Percentiles rank a stretch among this genome's conserved stretches.
These are phyloP conservation scores for Schizophyllum commune DNA, from an alignment of 1,284 basidiomycete genomes.

Conservation along the genomic window DNA sequence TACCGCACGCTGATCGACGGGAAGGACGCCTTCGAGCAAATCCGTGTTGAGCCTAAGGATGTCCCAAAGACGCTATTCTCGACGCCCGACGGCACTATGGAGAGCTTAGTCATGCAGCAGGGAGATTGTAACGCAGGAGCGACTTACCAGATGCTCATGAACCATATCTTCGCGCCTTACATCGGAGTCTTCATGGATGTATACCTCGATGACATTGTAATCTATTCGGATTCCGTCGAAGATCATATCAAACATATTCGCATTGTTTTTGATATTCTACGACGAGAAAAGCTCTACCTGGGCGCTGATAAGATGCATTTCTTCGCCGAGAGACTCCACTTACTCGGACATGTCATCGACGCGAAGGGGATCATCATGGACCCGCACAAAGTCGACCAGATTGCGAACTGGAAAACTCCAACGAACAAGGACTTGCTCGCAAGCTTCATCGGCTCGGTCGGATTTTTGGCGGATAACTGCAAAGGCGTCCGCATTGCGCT, in stretches of 20 bases:
- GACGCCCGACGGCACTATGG: slow-evolving; percentile 1
- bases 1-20: not conserved
- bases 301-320: slow-evolving; percentile 4
- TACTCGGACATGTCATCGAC: slow-evolving; percentile 3
- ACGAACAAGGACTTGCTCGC: slow-evolving; percentile 4
- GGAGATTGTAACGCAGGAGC: slow-evolving; percentile 9
- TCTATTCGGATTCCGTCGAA: slow-evolving; percentile 1
- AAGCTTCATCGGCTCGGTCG: slow-evolving; percentile 7
- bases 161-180: slow-evolving; percentile 5
- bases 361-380: slow-evolving; percentile 6
- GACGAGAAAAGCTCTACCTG: slow-evolving; percentile 6
- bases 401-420: slow-evolving; percentile 1
- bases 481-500: slow-evolving; percentile 2
- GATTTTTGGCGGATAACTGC: slow-evolving; percentile 5
- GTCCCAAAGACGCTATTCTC: not conserved
- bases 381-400: slow-evolving; percentile 4
- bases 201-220: slow-evolving; percentile 4
- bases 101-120: slow-evolving; percentile 2
- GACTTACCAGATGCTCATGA: slow-evolving; percentile 12
- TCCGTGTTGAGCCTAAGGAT: slow-evolving; percentile 1
- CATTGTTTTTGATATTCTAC: slow-evolving; percentile 5
- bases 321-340: not conserved
- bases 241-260: slow-evolving; percentile 7
- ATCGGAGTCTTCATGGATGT: no score
- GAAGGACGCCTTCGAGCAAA: slow-evolving; percentile 4